phyloP scores from a whole-genome alignment of 495 filamentous ascomycete genomes.

The Ascobolus immersus region DNA sequence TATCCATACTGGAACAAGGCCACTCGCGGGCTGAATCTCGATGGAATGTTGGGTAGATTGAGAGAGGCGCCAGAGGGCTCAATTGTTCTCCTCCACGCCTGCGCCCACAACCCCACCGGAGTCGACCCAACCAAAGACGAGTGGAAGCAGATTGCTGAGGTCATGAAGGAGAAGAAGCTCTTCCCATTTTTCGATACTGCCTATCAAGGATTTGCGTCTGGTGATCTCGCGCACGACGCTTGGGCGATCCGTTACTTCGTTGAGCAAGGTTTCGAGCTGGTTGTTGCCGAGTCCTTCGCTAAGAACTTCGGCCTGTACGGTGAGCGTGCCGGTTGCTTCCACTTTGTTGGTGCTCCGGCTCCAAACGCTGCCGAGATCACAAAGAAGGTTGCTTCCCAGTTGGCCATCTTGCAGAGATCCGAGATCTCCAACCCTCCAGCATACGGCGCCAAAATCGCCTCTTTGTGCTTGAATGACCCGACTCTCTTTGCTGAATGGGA shows the following conservation, averaged over 20 bases:
- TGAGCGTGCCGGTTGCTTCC: constrained; percentile 87
- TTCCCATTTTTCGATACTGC: constrained; percentile 98
- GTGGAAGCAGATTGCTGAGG: constrained; percentile 63
- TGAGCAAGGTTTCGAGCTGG: constrained; percentile 82
- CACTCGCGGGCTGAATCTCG: constrained; percentile 77
- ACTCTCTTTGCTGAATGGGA: constrained; percentile 81
- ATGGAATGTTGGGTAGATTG: constrained; percentile 53
- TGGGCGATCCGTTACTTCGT: constrained; percentile 85
- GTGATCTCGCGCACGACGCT: constrained; percentile 58
- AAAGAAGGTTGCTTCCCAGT: constrained; percentile 51
- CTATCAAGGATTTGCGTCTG: constrained; percentile 95
- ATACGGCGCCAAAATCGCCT: constrained; percentile 76
- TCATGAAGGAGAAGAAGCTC: constrained; percentile 49
- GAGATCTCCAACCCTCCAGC: constrained; percentile 94
- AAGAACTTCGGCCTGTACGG: constrained; percentile 99
- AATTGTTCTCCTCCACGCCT: constrained; percentile 82
- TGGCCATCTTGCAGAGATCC: constrained; percentile 81
- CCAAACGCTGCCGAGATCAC: constrained; percentile 36
- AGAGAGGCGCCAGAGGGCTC: constrained; percentile 43
- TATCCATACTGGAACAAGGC: constrained; percentile 83
- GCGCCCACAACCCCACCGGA: constrained; percentile 94
- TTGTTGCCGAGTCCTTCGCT: constrained; percentile 85
- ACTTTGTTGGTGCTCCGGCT: constrained; percentile 58
- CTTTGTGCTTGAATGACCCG: constrained; percentile 55
- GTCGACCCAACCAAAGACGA: constrained; percentile 86